These are phyloP conservation scores for Myxozyma vanderwaltii DNA, from an alignment of 805 yeast genomes.

Conservation along the genomic window DNA sequence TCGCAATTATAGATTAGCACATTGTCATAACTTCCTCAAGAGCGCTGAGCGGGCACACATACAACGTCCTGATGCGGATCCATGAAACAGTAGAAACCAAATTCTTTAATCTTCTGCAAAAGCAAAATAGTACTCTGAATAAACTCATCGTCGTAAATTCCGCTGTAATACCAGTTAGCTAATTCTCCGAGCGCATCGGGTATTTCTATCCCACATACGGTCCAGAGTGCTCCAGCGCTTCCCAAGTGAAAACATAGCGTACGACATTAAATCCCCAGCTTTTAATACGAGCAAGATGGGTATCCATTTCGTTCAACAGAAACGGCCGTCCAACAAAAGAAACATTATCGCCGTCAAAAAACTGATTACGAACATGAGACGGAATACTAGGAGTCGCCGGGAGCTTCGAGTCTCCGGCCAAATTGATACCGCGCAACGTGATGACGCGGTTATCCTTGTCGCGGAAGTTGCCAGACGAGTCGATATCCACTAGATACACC, in stretches of 20 bases:
- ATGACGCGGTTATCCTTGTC: conserved; percentile 61
- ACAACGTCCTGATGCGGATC: conserved; percentile 90
- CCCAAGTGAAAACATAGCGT: conserved; percentile 84
- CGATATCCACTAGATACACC: conserved; percentile 26
- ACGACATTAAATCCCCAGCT: conserved; percentile 80
- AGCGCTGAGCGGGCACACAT: conserved; percentile 12
- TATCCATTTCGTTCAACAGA: conserved; percentile 68
- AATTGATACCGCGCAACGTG: conserved; percentile 74
- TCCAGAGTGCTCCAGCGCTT: conserved; percentile 84
- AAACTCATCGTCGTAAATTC: conserved; percentile 73
- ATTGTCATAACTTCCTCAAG: background rate
- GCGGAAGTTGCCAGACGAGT: conserved; percentile 47
- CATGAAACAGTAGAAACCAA: conserved; percentile 74
- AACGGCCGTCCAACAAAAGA: conserved; percentile 86
- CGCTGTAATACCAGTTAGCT: conserved; percentile 40
- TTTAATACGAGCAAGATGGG: conserved; percentile 69
- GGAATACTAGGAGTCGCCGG: conserved; percentile 61
- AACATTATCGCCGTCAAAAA: conserved; percentile 70
- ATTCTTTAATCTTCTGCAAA: conserved; percentile 55
- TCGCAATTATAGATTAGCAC: too few relatives aligned
- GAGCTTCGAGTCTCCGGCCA: conserved; percentile 72
- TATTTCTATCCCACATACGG: conserved; percentile 47
- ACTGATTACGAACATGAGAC: conserved; percentile 47
- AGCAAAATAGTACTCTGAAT: conserved; percentile 68
- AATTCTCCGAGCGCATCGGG: background rate